phyloP scores from a whole-genome alignment of 2,329 filamentous ascomycete species.

The Fusarium sambucinum region DNA sequence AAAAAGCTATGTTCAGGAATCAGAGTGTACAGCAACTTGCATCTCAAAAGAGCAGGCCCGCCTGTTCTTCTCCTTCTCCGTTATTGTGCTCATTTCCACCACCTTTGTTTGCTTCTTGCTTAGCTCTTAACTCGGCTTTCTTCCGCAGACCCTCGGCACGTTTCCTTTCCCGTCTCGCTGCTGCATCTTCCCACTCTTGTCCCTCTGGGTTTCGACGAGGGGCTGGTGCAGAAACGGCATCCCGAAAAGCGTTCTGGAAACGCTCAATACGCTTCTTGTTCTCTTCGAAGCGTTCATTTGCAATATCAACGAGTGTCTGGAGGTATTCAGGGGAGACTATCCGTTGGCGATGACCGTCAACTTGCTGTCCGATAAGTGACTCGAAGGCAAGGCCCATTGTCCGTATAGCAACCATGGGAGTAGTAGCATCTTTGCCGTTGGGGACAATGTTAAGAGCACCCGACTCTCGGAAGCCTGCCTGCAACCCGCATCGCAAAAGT shows the following conservation, averaged over 20 bases:
- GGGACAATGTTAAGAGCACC: slow-evolving; percentile 77
- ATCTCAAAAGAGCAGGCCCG: slow-evolving; percentile 38
- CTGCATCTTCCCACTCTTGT: slow-evolving; percentile 67
- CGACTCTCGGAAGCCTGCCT: slow-evolving; percentile 90
- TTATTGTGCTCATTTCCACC: slow-evolving; percentile 24
- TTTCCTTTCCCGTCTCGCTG: slow-evolving; percentile 66
- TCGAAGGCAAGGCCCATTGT: slow-evolving; percentile 86
- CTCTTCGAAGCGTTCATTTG: slow-evolving; percentile 79
- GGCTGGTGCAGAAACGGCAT: slow-evolving; percentile 47
- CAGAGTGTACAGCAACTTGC: slow-evolving; percentile 46
- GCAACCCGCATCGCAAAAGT: slow-evolving; percentile 79
- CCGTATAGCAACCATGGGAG: slow-evolving; percentile 85
- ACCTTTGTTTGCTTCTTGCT: slow-evolving; percentile 22
- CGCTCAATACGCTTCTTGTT: slow-evolving; percentile 76
- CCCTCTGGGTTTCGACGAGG: slow-evolving; percentile 52
- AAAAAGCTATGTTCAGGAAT: slow-evolving; percentile 50
- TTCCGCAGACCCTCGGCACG: slow-evolving; percentile 68
- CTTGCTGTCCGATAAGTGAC: slow-evolving; percentile 76
- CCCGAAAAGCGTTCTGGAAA: slow-evolving; percentile 67
- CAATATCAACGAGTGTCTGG: slow-evolving; percentile 72
- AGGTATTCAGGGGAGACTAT: slow-evolving; percentile 78
- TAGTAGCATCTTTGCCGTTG: slow-evolving; percentile 53
- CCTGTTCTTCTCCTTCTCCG: slow-evolving; percentile 37
- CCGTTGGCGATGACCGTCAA: slow-evolving; percentile 54
- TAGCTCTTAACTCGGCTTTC: slow-evolving; percentile 58